Percentiles rank a stretch among this genome's conserved stretches.
Conservation (phyloP, 140 eudicot species). For the Senecio squalidus region DNA sequence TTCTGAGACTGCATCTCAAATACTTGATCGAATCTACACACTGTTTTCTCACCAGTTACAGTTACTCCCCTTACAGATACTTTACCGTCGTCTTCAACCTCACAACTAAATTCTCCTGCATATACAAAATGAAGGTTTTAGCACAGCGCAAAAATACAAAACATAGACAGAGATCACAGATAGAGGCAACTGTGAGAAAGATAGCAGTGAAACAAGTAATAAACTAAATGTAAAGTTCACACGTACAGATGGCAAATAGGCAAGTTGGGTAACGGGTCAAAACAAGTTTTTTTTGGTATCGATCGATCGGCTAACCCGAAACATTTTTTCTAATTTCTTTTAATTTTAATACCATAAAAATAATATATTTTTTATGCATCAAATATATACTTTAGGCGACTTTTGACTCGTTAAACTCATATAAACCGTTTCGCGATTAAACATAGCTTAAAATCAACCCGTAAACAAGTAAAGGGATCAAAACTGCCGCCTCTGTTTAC, state of each 20-base stretch:
- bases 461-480: neutral
- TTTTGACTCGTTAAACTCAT: neutral
- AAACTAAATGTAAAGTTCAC: neutral
- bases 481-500: neutral
- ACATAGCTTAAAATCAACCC: neutral
- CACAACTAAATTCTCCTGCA: constrained; percentile 90
- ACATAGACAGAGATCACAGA: neutral
- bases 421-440: neutral
- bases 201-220: neutral
- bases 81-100: constrained; percentile 79
- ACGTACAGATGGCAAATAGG: neutral
- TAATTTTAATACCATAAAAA: neutral
- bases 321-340: neutral
- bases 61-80: constrained; percentile 78
- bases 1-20: constrained; percentile 90
- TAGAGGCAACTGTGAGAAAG: neutral
- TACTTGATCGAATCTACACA: constrained; percentile 40
- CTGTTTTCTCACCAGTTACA: constrained; percentile 60
- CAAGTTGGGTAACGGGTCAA: neutral
- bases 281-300: neutral
- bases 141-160: neutral
- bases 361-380: neutral
- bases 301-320: neutral
- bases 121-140: neutral
- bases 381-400: neutral